Percentiles rank a stretch among this genome's conserved stretches.
These are phyloP conservation scores for Acacia pycnantha DNA, from an alignment of 331 rosid genomes.

Conservation along the genomic window DNA sequence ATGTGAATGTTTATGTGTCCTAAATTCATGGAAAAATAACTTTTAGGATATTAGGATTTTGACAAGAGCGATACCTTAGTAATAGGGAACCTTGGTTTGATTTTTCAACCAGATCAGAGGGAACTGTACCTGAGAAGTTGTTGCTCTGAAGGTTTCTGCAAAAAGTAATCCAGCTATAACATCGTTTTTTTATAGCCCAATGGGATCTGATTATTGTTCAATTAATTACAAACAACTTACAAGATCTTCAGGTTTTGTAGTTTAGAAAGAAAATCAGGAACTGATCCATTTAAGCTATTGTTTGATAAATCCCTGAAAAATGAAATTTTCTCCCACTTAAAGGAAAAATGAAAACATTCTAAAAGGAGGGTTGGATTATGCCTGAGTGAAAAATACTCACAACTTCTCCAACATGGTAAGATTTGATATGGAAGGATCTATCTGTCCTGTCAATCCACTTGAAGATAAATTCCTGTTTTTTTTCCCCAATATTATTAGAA, in stretches of 20 bases:
- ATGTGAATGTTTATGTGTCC: not conserved
- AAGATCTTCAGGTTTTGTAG: slow-evolving; percentile 32
- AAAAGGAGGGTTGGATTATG: not conserved
- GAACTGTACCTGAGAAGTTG: slow-evolving; percentile 40
- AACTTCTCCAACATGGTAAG: slow-evolving; percentile 28
- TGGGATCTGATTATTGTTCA: not conserved
- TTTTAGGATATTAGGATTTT: not conserved
- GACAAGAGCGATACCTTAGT: slow-evolving; percentile 31
- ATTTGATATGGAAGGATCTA: slow-evolving; percentile 27
- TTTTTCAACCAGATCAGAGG: slow-evolving; percentile 31
- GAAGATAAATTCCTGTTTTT: slow-evolving; percentile 24
- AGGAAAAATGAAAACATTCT: not conserved
- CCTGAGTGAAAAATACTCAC: not conserved
- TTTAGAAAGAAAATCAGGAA: slow-evolving; percentile 38
- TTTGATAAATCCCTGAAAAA: slow-evolving; percentile 51
- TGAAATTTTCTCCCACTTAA: not conserved
- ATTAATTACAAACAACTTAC: slow-evolving; percentile 27
- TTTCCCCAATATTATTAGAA: not conserved
- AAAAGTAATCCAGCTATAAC: not conserved
- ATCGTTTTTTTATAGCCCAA: not conserved
- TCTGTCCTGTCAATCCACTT: slow-evolving; percentile 25
- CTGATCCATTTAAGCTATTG: slow-evolving; percentile 35
- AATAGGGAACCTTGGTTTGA: slow-evolving; percentile 19
- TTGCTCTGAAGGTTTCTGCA: slow-evolving; percentile 49
- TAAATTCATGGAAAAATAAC: not conserved